phyloP scores from a whole-genome alignment of 2,329 filamentous ascomycete species.

The Tolypocladium inflatum region DNA sequence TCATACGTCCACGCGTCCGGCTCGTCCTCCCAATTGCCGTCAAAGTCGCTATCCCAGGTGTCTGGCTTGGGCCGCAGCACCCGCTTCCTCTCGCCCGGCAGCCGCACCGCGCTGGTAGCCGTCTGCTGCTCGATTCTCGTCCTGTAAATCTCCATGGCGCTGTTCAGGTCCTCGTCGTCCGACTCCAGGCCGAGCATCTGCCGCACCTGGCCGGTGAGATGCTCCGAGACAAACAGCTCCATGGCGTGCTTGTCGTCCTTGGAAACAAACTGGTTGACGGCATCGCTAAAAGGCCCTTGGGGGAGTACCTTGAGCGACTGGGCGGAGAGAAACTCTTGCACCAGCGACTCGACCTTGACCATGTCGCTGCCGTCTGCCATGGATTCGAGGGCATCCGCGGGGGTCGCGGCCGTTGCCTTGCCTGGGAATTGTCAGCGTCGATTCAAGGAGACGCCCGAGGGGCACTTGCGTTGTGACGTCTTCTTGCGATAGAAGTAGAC shows the following conservation, averaged over 20 bases:
- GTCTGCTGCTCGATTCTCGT: slow-evolving; percentile 63
- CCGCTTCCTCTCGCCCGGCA: slow-evolving; percentile 24
- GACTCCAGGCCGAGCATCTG: slow-evolving; percentile 57
- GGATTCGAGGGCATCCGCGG: slow-evolving; percentile 53
- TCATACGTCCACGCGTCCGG: slow-evolving; percentile 44
- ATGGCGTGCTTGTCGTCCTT: slow-evolving; percentile 94
- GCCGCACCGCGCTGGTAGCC: slow-evolving; percentile 41
- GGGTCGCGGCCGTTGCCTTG: slow-evolving; percentile 32
- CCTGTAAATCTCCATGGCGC: slow-evolving; percentile 65
- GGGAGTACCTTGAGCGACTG: slow-evolving; percentile 90
- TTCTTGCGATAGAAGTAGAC: slow-evolving; percentile 91
- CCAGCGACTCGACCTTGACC: slow-evolving; percentile 80
- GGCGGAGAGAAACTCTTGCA: slow-evolving; percentile 75
- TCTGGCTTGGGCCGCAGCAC: slow-evolving; percentile 65
- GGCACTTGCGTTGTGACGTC: slow-evolving; percentile 30
- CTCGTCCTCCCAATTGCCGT: slow-evolving; percentile 78
- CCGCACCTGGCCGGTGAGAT: slow-evolving; percentile 59
- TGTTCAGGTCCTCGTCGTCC: slow-evolving; percentile 57
- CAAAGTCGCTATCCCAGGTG: slow-evolving; percentile 80
- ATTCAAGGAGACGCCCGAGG: fast-evolving
- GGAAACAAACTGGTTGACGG: slow-evolving; percentile 84
- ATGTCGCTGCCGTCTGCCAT: slow-evolving; percentile 46
- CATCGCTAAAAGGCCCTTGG: slow-evolving; percentile 86
- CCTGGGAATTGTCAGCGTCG: slow-evolving; percentile 11
- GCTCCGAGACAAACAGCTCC: slow-evolving; percentile 68